Evolutionary conservation across 2,329 filamentous ascomycete genomes (phyloP).

Genomic region (Aspergillus sojae): DNA sequence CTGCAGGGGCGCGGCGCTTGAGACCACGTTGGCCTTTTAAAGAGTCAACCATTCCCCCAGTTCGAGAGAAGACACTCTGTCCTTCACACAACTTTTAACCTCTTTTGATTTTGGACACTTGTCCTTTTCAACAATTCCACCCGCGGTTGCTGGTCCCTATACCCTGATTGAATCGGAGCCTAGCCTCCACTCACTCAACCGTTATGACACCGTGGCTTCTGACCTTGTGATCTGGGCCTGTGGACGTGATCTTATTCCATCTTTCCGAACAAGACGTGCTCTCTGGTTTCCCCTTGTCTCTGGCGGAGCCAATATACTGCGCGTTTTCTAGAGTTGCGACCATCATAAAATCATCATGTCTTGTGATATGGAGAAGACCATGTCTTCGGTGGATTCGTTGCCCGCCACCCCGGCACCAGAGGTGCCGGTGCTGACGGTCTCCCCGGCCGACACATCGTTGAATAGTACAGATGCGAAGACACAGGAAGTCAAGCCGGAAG

Average conservation of each 20-base stretch:
- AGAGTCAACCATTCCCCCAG: slow-evolving; percentile 28
- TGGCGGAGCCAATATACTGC: neutral
- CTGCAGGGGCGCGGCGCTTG: slow-evolving; percentile 18
- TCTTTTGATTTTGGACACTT: slow-evolving; percentile 33
- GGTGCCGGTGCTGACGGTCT: slow-evolving; percentile 42
- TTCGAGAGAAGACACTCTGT: slow-evolving; percentile 8
- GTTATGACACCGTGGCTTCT: slow-evolving; percentile 44
- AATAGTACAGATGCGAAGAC: slow-evolving; percentile 29
- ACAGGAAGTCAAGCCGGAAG: slow-evolving; percentile 43
- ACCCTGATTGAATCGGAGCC: slow-evolving; percentile 23
- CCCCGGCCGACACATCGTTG: slow-evolving; percentile 44
- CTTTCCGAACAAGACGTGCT: neutral
- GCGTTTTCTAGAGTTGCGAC: neutral
- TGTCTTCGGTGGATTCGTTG: slow-evolving; percentile 36
- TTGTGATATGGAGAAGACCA: slow-evolving; percentile 36
- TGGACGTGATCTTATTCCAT: slow-evolving; percentile 9
- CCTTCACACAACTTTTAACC: slow-evolving; percentile 11
- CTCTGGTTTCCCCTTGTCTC: neutral
- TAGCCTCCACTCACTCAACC: slow-evolving; percentile 28
- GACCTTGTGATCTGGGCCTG: slow-evolving; percentile 17
- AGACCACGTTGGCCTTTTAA: slow-evolving; percentile 48
- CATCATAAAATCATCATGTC: slow-evolving; percentile 7
- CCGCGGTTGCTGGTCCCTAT: slow-evolving; percentile 17
- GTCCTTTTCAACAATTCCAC: slow-evolving; percentile 29
- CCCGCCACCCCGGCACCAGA: slow-evolving; percentile 36